Conservation (phyloP, 257 asterid species). For the Nicotiana paniculata region DNA sequence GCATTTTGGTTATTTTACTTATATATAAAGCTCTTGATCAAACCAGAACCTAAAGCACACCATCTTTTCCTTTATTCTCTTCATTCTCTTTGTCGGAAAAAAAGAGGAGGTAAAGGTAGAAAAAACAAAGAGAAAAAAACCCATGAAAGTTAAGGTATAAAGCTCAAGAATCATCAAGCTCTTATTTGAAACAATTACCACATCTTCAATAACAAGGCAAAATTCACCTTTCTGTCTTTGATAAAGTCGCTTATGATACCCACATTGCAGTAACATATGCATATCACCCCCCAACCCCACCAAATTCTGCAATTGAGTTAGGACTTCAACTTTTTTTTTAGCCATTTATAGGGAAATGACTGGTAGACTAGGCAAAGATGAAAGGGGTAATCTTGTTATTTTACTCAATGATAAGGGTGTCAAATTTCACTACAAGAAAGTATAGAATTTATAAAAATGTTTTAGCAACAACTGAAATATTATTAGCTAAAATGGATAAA, state of each 20-base stretch:
- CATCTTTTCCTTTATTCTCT: no score
- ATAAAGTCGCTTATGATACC: constrained; percentile 48
- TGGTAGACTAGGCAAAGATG: constrained; percentile 52
- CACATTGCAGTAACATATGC: constrained; percentile 69
- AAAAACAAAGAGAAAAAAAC: background rate
- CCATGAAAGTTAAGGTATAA: constrained; percentile 44
- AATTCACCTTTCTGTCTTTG: constrained; percentile 50
- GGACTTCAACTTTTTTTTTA: constrained; percentile 43
- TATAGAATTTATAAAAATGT: no score
- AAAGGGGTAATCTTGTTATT: constrained; percentile 32
- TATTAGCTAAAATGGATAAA: no score
- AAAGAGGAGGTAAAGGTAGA: no score
- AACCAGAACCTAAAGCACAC: no score
- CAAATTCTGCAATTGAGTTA: constrained; percentile 34
- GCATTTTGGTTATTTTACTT: no score
- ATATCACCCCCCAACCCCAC: constrained; percentile 60
- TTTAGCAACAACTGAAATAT: no score
- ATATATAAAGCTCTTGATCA: no score
- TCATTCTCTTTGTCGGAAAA: no score
- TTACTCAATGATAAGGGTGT: constrained; percentile 59
- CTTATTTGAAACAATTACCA: constrained; percentile 21
- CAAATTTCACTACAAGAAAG: background rate
- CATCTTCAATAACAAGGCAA: constrained; percentile 15
- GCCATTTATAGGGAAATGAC: constrained; percentile 61
- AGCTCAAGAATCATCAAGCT: constrained; percentile 36